Base-by-base conservation (phyloP, 1,139 yeast species). In the Sugiyamaella novakii region DNA sequence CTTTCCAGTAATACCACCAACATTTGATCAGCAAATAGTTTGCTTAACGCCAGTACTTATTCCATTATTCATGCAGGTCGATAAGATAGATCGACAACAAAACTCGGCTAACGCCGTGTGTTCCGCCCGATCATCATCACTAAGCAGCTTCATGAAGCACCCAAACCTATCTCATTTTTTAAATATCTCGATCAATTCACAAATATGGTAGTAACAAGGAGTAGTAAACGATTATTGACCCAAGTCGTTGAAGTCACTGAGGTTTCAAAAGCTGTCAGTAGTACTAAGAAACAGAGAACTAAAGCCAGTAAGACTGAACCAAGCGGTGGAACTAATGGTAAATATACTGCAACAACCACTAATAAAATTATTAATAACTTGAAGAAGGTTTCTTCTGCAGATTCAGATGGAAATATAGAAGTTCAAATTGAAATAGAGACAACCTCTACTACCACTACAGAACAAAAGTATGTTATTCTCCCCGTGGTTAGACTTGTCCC, bases 131-230 rank as follows among this genome's bases (percentile, higher is more conserved):
- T n/a, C n/a, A n/a, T n/a, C n/a, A n/a, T n/a, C n/a, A n/a, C n/a
- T n/a, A n/a, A n/a, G n/a, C n/a, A n/a, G n/a, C n/a, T n/a, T n/a
- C n/a, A n/a, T n/a, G n/a, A n/a, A n/a, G n/a, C n/a, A n/a, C n/a
- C n/a, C n/a, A n/a, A n/a, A n/a, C n/a, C n/a, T n/a, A n/a, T n/a
- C n/a, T n/a, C n/a, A n/a, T n/a, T n/a, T n/a, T 6, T 22, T 22
- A 22, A 22, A 6, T 6, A 22, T 22, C 25, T 22, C 25, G 25
- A 22, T 22, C 8, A 28, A 18, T 25, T 7, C 24, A 39, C 17
- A 21, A 39, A 39, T 12, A 43, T 43, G 47, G 36, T 41, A 18
- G 21, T 43, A 29, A 43, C 47, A 28, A 35, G 47, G 24, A 36
- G 47, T 18, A 43, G 47, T 18, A 43, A 36, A 19, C 22, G 42